phyloP scores from a whole-genome alignment of 1,284 basidiomycete genomes.

The Apiotrichum montevideense region DNA sequence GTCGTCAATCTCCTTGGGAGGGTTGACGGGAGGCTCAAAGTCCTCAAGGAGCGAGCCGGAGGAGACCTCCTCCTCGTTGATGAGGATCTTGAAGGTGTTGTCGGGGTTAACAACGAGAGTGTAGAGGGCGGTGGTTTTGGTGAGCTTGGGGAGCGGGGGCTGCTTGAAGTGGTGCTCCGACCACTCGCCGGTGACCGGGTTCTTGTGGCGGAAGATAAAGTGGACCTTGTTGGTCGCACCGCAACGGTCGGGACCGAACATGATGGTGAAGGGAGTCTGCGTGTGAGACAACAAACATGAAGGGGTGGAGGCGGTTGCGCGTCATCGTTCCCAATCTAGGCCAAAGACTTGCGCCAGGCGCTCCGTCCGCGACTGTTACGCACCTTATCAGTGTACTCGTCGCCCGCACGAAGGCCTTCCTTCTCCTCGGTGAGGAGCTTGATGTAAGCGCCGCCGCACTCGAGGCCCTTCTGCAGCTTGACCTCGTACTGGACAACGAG shows the following conservation, averaged over 20 bases:
- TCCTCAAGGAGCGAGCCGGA: constrained; percentile 85
- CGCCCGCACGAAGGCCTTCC: constrained; percentile 83
- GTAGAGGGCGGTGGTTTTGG: constrained; percentile 84
- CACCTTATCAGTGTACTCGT: constrained; percentile 83
- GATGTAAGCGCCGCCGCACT: constrained; percentile 98
- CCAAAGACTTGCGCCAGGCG: too few species aligned
- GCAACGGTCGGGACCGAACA: constrained; percentile 73
- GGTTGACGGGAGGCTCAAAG: constrained; percentile 94
- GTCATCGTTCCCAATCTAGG: too few species aligned
- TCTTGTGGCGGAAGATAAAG: constrained; percentile 97
- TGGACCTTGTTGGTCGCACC: constrained; percentile 60
- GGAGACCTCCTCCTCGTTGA: constrained; percentile 79
- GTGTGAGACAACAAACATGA: too few species aligned
- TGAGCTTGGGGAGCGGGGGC: constrained; percentile 77
- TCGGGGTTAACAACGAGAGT: constrained; percentile 91
- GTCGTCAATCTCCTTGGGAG: constrained; percentile 83
- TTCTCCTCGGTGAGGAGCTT: constrained; percentile 68
- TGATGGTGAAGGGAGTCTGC: constrained; percentile 87
- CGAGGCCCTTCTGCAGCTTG: constrained; percentile 98
- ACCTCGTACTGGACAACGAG: constrained; percentile 98
- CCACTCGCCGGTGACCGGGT: constrained; percentile 78
- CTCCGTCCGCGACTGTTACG: too few species aligned
- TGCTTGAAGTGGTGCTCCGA: constrained; percentile 94
- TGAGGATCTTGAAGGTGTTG: constrained; percentile 86
- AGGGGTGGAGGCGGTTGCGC: too few species aligned